Conservation (phyloP, 2,329 filamentous ascomycete species). For the Trichoderma guizhouense region DNA sequence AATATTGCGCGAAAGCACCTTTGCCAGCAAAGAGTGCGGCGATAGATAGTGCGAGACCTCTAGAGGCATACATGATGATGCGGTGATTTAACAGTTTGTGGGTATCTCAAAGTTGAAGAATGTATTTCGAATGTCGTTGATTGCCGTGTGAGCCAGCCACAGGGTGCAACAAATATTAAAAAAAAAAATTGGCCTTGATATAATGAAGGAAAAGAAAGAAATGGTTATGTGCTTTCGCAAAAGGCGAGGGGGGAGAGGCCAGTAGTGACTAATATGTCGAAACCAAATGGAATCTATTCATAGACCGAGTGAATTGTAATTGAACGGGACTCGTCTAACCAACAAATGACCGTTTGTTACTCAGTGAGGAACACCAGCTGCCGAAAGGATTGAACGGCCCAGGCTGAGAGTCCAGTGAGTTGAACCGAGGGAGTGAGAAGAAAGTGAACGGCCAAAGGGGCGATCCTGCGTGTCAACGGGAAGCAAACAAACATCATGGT, state of each 20-base stretch:
- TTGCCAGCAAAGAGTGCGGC: slow-evolving; percentile 29
- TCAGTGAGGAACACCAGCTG: slow-evolving; percentile 27
- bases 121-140: neutral
- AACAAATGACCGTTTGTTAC: slow-evolving; percentile 16
- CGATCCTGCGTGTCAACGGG: neutral
- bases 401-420: slow-evolving; percentile 9
- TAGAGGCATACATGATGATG: slow-evolving; percentile 24
- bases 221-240: neutral
- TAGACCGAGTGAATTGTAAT: slow-evolving; percentile 17
- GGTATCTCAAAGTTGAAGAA: slow-evolving; percentile 10
- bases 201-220: neutral
- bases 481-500: neutral
- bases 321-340: slow-evolving; percentile 20
- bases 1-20: slow-evolving; percentile 24
- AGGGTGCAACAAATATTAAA: neutral
- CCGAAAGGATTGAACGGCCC: slow-evolving; percentile 34
- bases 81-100: neutral
- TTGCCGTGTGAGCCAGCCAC: slow-evolving; percentile 23
- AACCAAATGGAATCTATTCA: neutral
- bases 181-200: neutral
- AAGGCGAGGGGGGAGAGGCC: neutral
- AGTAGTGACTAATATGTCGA: neutral
- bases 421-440: slow-evolving; percentile 5
- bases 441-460: neutral
- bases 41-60: slow-evolving; percentile 25